Conservation (phyloP, 1,284 basidiomycete genomes). For the Stygiomarasmius scandens region DNA sequence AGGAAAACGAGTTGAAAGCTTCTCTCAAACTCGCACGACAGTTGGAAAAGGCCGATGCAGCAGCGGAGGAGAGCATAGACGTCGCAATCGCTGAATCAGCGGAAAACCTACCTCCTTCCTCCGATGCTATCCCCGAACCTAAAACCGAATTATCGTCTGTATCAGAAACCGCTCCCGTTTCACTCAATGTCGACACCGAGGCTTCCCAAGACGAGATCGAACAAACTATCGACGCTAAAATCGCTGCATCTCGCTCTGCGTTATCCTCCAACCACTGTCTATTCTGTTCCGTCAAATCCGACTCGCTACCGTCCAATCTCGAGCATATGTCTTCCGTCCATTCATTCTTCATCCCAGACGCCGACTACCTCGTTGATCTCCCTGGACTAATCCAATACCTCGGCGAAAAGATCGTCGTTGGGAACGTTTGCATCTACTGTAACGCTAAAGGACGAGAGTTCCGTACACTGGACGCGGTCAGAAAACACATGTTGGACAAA, state of each 20-base stretch:
- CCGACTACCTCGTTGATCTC: conserved; percentile 86
- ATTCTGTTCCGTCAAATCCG: conserved; percentile 73
- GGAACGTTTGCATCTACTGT: conserved; percentile 94
- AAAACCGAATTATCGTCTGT: not conserved
- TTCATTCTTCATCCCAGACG: conserved; percentile 97
- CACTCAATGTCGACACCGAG: conserved; percentile 39
- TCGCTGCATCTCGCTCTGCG: conserved; percentile 73
- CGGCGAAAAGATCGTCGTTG: conserved; percentile 92
- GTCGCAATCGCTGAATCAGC: not conserved
- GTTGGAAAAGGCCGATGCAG: conserved; percentile 4
- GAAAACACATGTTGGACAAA: conserved; percentile 95
- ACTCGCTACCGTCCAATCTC: conserved; percentile 69
- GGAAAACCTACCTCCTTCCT: conserved; percentile 2
- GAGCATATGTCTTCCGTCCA: conserved; percentile 87
- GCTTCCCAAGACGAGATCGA: conserved; percentile 55
- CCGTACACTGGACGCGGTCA: conserved; percentile 78
- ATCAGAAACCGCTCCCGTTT: conserved; percentile 15
- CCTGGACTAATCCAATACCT: conserved; percentile 85
- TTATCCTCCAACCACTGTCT: conserved; percentile 76
- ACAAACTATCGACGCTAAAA: conserved; percentile 71
- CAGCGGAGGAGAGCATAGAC: not conserved
- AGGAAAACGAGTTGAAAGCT: conserved; percentile 72
- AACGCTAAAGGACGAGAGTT: conserved; percentile 80
- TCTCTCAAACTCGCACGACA: conserved; percentile 24
- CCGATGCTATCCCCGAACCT: conserved; percentile 10